Evolutionary conservation across 2,329 filamentous ascomycete genomes (phyloP).

Genomic region (Penicillium sp.): DNA sequence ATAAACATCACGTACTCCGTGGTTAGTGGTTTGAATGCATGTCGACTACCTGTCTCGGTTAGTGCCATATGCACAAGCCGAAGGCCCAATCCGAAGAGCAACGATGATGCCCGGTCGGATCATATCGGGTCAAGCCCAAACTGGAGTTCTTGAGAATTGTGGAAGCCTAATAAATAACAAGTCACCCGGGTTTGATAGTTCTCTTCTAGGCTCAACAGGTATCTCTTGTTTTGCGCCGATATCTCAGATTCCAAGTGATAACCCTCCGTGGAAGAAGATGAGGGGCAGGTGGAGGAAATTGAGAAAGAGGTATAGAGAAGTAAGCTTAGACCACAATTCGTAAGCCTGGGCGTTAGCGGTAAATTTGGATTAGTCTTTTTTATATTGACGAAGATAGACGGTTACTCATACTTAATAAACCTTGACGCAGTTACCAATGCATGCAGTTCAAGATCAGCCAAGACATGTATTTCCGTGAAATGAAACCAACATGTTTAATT

Average conservation of each 20-base stretch:
- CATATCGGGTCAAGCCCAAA: slow-evolving; percentile 12
- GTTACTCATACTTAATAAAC: not conserved
- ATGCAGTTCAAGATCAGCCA: too few relatives aligned
- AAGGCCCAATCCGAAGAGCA: slow-evolving; percentile 7
- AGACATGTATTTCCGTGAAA: not conserved
- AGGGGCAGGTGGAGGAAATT: slow-evolving; percentile 8
- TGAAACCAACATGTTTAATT: not conserved
- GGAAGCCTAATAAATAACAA: not conserved
- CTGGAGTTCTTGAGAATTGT: not conserved
- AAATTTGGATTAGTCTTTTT: slow-evolving; percentile 13
- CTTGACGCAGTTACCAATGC: too few relatives aligned
- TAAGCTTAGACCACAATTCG: slow-evolving; percentile 15
- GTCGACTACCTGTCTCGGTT: not conserved
- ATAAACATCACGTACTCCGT: not conserved
- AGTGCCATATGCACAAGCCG: slow-evolving; percentile 1
- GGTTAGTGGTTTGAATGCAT: not conserved
- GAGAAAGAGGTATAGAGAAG: not conserved
- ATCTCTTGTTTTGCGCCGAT: slow-evolving; percentile 14
- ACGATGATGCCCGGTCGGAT: slow-evolving; percentile 10
- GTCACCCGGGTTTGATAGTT: not conserved
- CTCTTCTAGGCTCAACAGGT: not conserved
- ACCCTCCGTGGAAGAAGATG: slow-evolving; percentile 8
- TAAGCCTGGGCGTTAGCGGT: slow-evolving; percentile 5
- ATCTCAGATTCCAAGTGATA: slow-evolving; percentile 3
- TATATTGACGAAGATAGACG: slow-evolving; percentile 6